Evolutionary conservation across 805 yeast genomes (phyloP).

Genomic region (Candida taoyuanica): DNA sequence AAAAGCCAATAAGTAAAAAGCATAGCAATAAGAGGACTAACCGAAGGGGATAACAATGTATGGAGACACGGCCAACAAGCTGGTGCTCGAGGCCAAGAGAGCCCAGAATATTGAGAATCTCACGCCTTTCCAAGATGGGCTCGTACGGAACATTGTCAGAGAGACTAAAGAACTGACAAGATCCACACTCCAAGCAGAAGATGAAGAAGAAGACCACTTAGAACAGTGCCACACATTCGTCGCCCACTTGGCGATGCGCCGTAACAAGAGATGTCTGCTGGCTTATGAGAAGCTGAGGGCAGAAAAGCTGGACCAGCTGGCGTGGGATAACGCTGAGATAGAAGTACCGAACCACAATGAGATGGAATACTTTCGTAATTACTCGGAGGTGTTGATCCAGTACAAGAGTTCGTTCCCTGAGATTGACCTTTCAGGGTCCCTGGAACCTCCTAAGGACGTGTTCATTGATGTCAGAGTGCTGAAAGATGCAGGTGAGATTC

Average conservation of each 20-base stretch:
- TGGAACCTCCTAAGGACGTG: conserved; percentile 86
- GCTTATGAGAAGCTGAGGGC: conserved; percentile 79
- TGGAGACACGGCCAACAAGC: conserved; percentile 81
- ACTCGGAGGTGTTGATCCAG: conserved; percentile 65
- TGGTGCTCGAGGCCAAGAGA: conserved; percentile 82
- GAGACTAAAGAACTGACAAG: conserved; percentile 64
- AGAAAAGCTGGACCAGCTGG: conserved; percentile 55
- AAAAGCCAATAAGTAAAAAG: background rate
- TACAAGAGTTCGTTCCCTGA: conserved; percentile 78
- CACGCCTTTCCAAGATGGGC: conserved; percentile 69
- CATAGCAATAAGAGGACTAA: too few species aligned
- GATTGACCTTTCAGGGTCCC: conserved; percentile 80
- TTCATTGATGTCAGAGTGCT: conserved; percentile 92
- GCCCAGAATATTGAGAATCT: conserved; percentile 57
- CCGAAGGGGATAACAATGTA: too few species aligned
- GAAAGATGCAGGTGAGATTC: conserved; percentile 94
- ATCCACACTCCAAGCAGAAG: conserved; percentile 4
- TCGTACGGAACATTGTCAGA: conserved; percentile 61
- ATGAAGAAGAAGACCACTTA: conserved; percentile 6
- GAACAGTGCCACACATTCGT: conserved; percentile 15
- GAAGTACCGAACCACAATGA: conserved; percentile 71
- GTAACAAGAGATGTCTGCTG: conserved; percentile 85
- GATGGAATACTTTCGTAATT: conserved; percentile 68
- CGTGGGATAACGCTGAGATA: conserved; percentile 64
- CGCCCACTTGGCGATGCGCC: conserved; percentile 45